Evolutionary conservation across 192 early-diverging fungal genomes (phyloP).

Genomic region (Podochytrium sp.): DNA sequence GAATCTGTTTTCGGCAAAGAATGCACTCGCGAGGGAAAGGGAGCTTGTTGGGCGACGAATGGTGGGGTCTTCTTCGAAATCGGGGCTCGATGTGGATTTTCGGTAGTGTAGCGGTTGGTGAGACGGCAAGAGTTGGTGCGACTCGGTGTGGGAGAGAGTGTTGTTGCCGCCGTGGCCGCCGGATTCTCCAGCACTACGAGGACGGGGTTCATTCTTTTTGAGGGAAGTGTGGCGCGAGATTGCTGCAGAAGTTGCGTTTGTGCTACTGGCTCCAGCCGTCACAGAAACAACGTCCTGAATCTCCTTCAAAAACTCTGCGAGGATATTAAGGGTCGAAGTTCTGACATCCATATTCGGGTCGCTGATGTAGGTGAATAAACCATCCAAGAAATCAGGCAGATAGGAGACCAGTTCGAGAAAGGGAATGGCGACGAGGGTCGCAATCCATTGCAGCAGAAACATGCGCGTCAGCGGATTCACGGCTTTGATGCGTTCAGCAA

Average conservation of each 20-base stretch:
- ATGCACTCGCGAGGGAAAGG: conserved; percentile 7
- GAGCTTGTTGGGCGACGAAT: conserved; percentile 15
- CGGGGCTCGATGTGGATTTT: not conserved
- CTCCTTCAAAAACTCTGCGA: conserved; percentile 91
- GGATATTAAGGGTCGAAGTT: conserved; percentile 74
- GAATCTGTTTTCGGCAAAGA: not conserved
- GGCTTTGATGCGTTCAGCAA: conserved; percentile 89
- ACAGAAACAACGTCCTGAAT: conserved; percentile 69
- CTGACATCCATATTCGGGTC: conserved; percentile 91
- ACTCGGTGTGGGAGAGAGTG: not conserved
- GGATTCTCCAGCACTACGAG: not conserved
- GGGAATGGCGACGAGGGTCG: conserved; percentile 88
- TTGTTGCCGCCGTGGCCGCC: not conserved
- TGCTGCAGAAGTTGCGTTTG: not conserved
- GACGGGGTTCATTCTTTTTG: not conserved
- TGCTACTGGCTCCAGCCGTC: not conserved
- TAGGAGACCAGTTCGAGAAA: conserved; percentile 91
- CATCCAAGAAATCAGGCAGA: conserved; percentile 93
- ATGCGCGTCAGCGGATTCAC: conserved; percentile 88
- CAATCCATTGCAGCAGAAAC: conserved; percentile 94
- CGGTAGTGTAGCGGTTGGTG: too few relatives aligned
- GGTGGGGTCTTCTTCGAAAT: not conserved
- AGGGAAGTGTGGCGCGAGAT: too few relatives aligned
- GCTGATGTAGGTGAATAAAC: conserved; percentile 84
- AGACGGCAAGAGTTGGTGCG: too few relatives aligned